Conservation (phyloP, 805 yeast species). For the Scheffersomyces spartinae region DNA sequence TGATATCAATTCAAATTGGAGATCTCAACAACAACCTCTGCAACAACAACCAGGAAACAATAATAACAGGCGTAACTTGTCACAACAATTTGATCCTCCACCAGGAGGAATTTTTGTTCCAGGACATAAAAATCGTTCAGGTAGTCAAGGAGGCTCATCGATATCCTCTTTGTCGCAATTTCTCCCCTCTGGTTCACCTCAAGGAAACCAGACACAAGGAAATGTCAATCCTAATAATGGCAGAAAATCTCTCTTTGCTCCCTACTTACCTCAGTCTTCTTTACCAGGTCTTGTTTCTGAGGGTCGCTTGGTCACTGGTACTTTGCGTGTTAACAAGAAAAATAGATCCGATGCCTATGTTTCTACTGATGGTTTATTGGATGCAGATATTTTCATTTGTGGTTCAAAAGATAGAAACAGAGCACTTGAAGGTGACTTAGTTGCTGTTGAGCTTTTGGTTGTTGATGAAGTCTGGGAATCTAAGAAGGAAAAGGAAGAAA, state of each 20-base stretch:
- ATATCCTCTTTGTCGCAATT: conserved; percentile 35
- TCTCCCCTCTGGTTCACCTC: conserved; percentile 15
- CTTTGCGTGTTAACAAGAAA: conserved; percentile 86
- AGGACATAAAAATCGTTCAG: conserved; percentile 75
- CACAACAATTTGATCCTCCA: no score
- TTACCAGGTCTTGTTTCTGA: conserved; percentile 82
- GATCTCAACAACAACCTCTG: conserved; percentile 44
- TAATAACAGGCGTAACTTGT: no score
- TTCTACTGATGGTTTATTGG: conserved; percentile 90
- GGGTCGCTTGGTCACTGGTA: conserved; percentile 88
- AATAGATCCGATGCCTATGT: conserved; percentile 97
- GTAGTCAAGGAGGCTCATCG: conserved; percentile 65
- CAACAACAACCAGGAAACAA: conserved; percentile 17
- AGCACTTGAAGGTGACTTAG: conserved; percentile 93
- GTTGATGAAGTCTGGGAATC: conserved; percentile 98
- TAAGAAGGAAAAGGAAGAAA: conserved; percentile 93
- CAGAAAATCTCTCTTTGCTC: conserved; percentile 84
- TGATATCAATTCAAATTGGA: conserved; percentile 53
- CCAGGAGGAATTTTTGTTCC: conserved; percentile 57
- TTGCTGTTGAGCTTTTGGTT: conserved; percentile 85
- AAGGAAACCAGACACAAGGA: conserved; percentile 7
- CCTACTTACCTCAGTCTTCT: conserved; percentile 87
- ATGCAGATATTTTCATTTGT: conserved; percentile 94
- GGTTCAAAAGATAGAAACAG: conserved; percentile 98
- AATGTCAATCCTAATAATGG: conserved; percentile 30